Percentiles rank a stretch among this genome's conserved stretches.
phyloP scores from a whole-genome alignment of 306 rosid species.

The Medicago arabica region DNA sequence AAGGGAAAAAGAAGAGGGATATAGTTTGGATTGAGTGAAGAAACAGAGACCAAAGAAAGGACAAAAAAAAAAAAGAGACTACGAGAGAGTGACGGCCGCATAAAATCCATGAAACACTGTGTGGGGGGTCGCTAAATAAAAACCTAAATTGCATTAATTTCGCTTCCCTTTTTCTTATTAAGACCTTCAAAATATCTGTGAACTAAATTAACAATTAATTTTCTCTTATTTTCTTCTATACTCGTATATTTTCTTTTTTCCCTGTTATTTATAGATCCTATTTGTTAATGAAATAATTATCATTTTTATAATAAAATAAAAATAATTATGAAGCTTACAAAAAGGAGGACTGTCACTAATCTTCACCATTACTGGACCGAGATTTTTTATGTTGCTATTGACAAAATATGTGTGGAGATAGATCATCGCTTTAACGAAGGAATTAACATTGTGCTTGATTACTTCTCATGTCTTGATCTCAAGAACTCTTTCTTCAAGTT shows the following conservation, averaged over 20 bases:
- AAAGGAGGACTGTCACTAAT: no score
- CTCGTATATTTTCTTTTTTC: not conserved
- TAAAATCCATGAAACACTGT: not conserved
- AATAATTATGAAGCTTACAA: no score
- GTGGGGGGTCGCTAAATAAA: not conserved
- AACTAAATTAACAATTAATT: not conserved
- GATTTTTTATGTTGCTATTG: no score
- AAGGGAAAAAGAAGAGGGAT: not conserved
- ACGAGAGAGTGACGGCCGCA: constrained; percentile 17
- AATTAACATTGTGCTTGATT: no score
- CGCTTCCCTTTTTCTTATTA: not conserved
- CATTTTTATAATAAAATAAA: no score
- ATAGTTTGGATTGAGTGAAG: not conserved
- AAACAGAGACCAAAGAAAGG: not conserved
- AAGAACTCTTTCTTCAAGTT: no score
- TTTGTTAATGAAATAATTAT: no score
- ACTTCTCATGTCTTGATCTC: no score
- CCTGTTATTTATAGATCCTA: no score
- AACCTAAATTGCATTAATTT: not conserved
- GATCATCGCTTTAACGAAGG: no score
- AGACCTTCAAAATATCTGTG: not conserved
- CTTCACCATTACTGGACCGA: no score
- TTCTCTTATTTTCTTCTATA: not conserved
- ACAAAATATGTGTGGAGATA: no score
- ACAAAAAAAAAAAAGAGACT: not conserved